Conservation (phyloP, 352 stramenopile species). For the Aphanomyces invadans region DNA sequence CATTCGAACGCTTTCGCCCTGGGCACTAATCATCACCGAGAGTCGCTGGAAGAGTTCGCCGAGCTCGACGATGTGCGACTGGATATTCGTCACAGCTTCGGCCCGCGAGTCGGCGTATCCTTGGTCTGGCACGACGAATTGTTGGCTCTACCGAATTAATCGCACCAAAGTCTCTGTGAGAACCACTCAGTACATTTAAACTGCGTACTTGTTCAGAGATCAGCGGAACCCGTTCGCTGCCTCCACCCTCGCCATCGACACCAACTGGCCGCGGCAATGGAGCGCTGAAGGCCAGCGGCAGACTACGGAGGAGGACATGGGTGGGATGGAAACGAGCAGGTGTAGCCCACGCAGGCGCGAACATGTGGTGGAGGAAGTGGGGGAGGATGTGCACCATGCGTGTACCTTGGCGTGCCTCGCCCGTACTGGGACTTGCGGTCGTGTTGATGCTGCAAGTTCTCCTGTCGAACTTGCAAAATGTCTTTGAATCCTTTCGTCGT, state of each 20-base stretch:
- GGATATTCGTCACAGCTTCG: slow-evolving; percentile 73
- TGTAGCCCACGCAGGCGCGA: background rate
- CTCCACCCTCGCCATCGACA: slow-evolving; percentile 33
- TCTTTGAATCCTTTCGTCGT: slow-evolving; percentile 79
- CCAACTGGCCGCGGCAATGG: slow-evolving; percentile 51
- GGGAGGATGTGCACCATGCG: background rate
- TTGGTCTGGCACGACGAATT: slow-evolving; percentile 68
- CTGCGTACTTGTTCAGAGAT: slow-evolving; percentile 52
- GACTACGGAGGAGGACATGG: slow-evolving; percentile 43
- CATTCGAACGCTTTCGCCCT: slow-evolving; percentile 73
- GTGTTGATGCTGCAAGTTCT: slow-evolving; percentile 83
- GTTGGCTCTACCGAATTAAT: too few relatives aligned
- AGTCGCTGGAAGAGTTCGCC: slow-evolving; percentile 73
- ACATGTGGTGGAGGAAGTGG: background rate
- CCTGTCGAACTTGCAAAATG: slow-evolving; percentile 69
- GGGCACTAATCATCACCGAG: slow-evolving; percentile 72
- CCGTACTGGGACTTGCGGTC: slow-evolving; percentile 67
- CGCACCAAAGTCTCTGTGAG: too few relatives aligned
- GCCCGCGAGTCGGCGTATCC: slow-evolving; percentile 67
- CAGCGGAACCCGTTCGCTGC: slow-evolving; percentile 46
- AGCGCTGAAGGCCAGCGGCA: slow-evolving; percentile 57
- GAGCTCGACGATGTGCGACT: slow-evolving; percentile 83
- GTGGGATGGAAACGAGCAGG: slow-evolving; percentile 31
- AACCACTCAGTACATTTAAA: too few relatives aligned
- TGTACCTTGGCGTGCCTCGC: slow-evolving; percentile 28